Evolutionary conservation across 2,329 filamentous ascomycete species (phyloP), one percentile per base, ranked within the genome.

Genomic region (Microcera coccophila): DNA sequence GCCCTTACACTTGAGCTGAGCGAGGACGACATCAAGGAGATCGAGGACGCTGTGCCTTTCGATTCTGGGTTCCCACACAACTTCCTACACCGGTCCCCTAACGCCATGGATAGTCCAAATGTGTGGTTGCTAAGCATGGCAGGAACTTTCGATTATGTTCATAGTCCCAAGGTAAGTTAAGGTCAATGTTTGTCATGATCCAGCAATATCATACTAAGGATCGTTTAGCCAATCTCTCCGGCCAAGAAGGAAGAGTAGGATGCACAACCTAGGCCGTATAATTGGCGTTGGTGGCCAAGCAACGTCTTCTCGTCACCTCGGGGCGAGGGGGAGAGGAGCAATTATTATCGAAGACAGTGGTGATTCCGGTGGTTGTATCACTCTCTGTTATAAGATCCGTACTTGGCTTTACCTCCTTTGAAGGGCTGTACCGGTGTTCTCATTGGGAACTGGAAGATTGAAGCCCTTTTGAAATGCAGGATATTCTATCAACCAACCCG

Each of bases 61-160:
- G 78, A 87, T 38, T 57, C 78, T 29, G 84, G 84, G 1, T 90
- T 88, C 63, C 85, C 85, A 0, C 66, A 72, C 47, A 78, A 69
- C 58, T 79, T 88, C 52, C 60, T 85, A 3, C 75, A 70, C 59
- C 65, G 65, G 2, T 50, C 58, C 3, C 61, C 65, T 17, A 54
- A 65, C 8, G 63, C 68, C 1, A 59, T 64, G 4, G 60, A 69
- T 22, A 59, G 61, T 1, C 63, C 66, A 32, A 61, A 76, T 8
- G 66, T 74, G 14, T 70, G 65, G 61, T 52, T 78, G 15, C 47
- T 75, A 20, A 56, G 55, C 36, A 70, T 73, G 62, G 75, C 66
- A 10, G 79, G 71, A 10, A 62, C 62, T 2, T 75, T 68, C 40
- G 75, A 81, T 53, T 73, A 79, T 50, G 69, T 80, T 12, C 61